Evolutionary conservation across 2,329 filamentous ascomycete species (phyloP).

Genomic region (Colletotrichum euphorbiae): DNA sequence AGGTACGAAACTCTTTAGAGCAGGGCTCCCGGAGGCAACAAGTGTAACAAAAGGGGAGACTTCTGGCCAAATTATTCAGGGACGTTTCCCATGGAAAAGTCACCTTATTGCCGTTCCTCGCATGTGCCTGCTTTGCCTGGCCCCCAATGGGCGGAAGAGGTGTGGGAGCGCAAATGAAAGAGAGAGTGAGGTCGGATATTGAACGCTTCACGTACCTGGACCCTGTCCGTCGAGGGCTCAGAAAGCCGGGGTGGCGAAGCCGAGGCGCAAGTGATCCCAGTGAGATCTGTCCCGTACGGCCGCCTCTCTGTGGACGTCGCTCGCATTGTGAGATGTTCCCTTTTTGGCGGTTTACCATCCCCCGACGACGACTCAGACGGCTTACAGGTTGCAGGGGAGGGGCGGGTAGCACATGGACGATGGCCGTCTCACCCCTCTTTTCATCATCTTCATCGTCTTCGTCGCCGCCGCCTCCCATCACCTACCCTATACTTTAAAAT

Average conservation of each 20-base stretch:
- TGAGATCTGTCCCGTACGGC: conserved; percentile 10
- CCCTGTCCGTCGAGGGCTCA: not conserved
- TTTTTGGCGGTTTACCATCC: not conserved
- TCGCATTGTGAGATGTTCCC: not conserved
- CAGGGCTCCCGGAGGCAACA: not conserved
- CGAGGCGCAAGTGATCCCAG: conserved; percentile 17
- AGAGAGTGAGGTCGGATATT: conserved; percentile 12
- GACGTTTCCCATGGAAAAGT: conserved; percentile 30
- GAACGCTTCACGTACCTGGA: not conserved
- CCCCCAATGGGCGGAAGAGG: not conserved
- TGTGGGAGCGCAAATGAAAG: not conserved
- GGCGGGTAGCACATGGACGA: conserved; percentile 29
- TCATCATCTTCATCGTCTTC: not conserved
- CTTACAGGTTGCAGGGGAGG: conserved; percentile 23
- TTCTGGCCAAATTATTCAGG: conserved; percentile 4
- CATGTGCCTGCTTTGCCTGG: conserved; percentile 10
- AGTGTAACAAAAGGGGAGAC: not conserved
- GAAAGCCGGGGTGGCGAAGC: conserved; percentile 33
- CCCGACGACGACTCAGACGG: conserved; percentile 29
- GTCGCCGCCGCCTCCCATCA: not conserved
- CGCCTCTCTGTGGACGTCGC: not conserved
- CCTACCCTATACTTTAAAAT: conserved; percentile 13
- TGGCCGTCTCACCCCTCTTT: conserved; percentile 33
- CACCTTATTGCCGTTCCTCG: conserved; percentile 18
- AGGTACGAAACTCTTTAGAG: not conserved